Percentiles rank a stretch among this genome's conserved stretches.
phyloP scores from a whole-genome alignment of 192 early-diverging fungal genomes.

The Coemansia sp. region DNA sequence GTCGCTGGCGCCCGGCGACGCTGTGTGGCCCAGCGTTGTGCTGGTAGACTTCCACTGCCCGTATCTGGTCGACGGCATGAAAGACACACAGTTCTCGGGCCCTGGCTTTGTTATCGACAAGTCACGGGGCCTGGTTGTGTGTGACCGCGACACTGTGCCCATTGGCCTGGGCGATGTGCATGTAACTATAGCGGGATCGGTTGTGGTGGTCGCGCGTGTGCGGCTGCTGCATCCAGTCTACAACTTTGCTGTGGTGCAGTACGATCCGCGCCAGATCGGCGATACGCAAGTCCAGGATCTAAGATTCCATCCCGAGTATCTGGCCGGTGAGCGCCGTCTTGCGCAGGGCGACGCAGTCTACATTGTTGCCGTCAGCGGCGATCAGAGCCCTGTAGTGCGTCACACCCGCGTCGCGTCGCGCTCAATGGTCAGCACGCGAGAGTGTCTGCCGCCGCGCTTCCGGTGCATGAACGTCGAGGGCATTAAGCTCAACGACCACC shows the following conservation, averaged over 20 bases:
- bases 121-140: constrained; percentile 73
- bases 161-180: constrained; percentile 82
- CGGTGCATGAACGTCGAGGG: constrained; percentile 76
- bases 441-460: constrained; percentile 74
- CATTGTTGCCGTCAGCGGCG: constrained; percentile 63
- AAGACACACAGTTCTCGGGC: constrained; percentile 63
- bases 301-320: constrained; percentile 37
- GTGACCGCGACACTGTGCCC: constrained; percentile 86
- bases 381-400: constrained; percentile 63
- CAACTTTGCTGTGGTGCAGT: constrained; percentile 82
- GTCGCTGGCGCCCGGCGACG: constrained; percentile 68
- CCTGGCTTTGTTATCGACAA: constrained; percentile 72
- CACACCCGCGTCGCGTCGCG: constrained; percentile 41
- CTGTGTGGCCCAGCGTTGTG: constrained; percentile 79
- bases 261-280: constrained; percentile 71
- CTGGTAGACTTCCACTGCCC: constrained; percentile 81
- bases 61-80: constrained; percentile 74
- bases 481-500: constrained; percentile 68
- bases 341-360: constrained; percentile 61
- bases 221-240: constrained; percentile 87
- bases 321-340: constrained; percentile 24
- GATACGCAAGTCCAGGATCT: constrained; percentile 71
- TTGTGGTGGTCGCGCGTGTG: constrained; percentile 80
- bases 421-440: constrained; percentile 63
- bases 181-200: constrained; percentile 86